Evolutionary conservation across 768 basidiomycete genomes (phyloP).

Genomic region (Lactarius indigo): DNA sequence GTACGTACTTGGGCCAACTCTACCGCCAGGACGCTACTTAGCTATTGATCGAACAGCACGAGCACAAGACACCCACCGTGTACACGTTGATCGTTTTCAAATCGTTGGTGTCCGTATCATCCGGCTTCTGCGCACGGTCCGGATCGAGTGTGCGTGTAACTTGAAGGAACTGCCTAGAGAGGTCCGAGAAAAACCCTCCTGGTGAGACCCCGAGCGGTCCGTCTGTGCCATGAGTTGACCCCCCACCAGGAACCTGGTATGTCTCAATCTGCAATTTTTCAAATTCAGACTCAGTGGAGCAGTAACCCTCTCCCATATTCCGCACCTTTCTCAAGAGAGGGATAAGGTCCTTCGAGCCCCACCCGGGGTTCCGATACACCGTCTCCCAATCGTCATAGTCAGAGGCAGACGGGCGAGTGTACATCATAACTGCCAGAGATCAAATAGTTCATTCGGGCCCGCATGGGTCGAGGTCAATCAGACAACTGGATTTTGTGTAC

Average conservation of each 20-base stretch:
- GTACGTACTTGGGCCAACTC: conserved; percentile 34
- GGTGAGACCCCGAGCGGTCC: conserved; percentile 42
- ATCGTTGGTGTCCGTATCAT: conserved; percentile 22
- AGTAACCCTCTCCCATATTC: background rate
- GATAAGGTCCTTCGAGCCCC: conserved; percentile 54
- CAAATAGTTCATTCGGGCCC: background rate
- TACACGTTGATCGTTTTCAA: conserved; percentile 29
- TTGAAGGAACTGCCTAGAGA: conserved; percentile 31
- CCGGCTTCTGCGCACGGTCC: conserved; percentile 23
- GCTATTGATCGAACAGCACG: background rate
- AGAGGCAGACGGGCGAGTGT: conserved; percentile 54
- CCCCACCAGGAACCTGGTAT: conserved; percentile 32
- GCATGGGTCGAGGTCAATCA: background rate
- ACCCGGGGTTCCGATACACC: conserved; percentile 50
- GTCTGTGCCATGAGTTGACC: conserved; percentile 41
- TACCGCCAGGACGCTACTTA: conserved; percentile 14
- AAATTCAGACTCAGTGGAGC: background rate
- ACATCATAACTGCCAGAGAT: conserved; percentile 39
- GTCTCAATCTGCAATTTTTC: conserved; percentile 34
- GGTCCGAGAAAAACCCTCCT: conserved; percentile 29
- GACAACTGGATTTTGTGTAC: background rate
- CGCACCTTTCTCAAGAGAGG: conserved; percentile 55
- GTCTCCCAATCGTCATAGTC: conserved; percentile 59
- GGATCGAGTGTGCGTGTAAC: conserved; percentile 28
- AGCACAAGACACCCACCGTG: conserved; percentile 17